A percentile compares a stretch with the other conserved stretches of the same genome.
phyloP scores from a whole-genome alignment of 106 monocot species.

The Dendrobium catenatum region DNA sequence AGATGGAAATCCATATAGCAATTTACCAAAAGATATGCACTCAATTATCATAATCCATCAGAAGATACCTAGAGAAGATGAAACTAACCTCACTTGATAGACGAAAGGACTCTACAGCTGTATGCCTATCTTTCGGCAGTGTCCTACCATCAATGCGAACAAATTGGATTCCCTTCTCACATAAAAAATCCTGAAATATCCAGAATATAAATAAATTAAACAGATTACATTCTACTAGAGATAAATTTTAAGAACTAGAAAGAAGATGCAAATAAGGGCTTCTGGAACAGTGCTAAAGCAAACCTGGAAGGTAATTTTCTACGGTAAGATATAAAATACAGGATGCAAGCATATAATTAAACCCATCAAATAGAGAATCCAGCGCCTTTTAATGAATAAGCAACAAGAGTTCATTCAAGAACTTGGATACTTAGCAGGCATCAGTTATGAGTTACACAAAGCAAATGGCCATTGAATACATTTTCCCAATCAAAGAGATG shows the following conservation, averaged over 20 bases:
- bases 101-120: constrained; percentile 76
- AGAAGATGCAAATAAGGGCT: not conserved
- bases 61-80: not conserved
- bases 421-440: not conserved
- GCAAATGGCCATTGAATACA: not conserved
- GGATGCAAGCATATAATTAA: not conserved
- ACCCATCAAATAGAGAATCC: not conserved
- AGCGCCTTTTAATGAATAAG: not conserved
- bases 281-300: not conserved
- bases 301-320: not conserved
- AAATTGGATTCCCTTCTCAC: constrained; percentile 69
- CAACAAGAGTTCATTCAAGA: not conserved
- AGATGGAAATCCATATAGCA: not conserved
- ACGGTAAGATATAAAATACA: not conserved
- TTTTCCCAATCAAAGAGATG: not conserved
- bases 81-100: constrained; percentile 47
- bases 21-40: not conserved
- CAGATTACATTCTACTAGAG: not conserved
- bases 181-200: constrained; percentile 56
- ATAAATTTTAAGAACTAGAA: not conserved
- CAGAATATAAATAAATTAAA: not conserved
- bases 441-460: not conserved
- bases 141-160: constrained; percentile 95
- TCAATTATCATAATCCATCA: not conserved
- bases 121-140: constrained; percentile 66